Base-by-base conservation (phyloP, 2,329 filamentous ascomycete genomes). In the Fusarium sarcochroum region DNA sequence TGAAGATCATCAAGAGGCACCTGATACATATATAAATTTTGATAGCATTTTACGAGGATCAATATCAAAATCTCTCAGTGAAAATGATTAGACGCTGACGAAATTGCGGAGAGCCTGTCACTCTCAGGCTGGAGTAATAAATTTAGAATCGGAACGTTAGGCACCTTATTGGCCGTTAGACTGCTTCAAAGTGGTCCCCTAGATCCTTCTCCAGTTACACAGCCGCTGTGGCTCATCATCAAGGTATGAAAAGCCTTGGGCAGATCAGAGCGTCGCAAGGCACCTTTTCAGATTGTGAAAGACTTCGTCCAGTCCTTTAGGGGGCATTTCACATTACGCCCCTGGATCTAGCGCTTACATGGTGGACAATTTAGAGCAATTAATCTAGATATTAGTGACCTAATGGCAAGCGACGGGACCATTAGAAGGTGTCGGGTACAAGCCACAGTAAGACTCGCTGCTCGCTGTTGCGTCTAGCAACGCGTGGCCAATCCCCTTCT, bases 391-490 rank as follows among this genome's bases (percentile, higher is more conserved):
- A 45, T 17, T 17, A 40, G 21, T 44, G 21, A 23, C 20, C 40
- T 23, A 21, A 13, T 23, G 20, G 15, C 20, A 11, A 11, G 10
- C 27, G 27, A 30, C 27, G 27, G 27, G 27, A 30, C 27, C 27
- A 30, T 7, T 20, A 13, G 37, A 20, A 11, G 11, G n/a, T 23
- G 27, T 27, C 27, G 27, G 27, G n/a, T 41, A 41, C 40, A 41
- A 66, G 66, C 67, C 62, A 70, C 61, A 69, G 30, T 37, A 11
- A 58, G 51, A 53, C 40, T 23, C 23, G 41, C 25, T 50, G 47
- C 27, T 30, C 10, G 57, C 34, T 64, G 63, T 61, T 69, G 63
- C 57, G 42, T 60, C 67, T 63, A 66, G 68, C 68, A 71, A 71
- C 68, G 65, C 69, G 68, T 64, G 58, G 52, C 63, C 66, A 58